These are phyloP conservation scores for Syzygium oleosum DNA, from an alignment of 345 rosid species.

Conservation along the genomic window DNA sequence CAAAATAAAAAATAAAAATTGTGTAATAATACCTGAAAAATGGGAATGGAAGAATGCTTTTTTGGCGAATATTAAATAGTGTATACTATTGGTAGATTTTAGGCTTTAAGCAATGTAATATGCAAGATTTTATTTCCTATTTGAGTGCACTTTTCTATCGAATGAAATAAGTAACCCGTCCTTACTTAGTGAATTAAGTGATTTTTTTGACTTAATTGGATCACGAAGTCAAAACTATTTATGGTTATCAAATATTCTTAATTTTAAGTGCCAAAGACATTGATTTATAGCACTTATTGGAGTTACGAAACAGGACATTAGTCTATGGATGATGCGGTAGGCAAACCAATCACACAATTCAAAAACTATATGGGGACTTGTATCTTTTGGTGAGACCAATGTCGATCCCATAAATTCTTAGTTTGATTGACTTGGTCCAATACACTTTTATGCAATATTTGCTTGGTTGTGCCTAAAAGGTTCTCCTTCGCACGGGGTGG, in stretches of 20 bases:
- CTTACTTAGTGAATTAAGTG: background rate
- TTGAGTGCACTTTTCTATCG: background rate
- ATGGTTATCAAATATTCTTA: too few relatives aligned
- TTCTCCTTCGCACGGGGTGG: too few relatives aligned
- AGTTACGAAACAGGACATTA: background rate
- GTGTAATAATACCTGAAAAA: background rate
- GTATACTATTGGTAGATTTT: background rate
- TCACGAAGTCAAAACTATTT: background rate
- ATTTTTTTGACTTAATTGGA: too few relatives aligned
- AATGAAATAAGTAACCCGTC: background rate
- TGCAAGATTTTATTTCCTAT: background rate
- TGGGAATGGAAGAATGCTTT: background rate
- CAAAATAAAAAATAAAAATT: too few relatives aligned
- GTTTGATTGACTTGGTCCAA: too few relatives aligned
- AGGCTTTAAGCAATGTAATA: background rate
- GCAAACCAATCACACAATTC: background rate
- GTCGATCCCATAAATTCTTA: too few relatives aligned
- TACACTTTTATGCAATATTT: too few relatives aligned
- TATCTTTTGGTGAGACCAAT: background rate
- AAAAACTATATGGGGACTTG: background rate
- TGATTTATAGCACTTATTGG: background rate
- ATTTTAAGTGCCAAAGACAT: background rate
- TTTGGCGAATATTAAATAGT: background rate
- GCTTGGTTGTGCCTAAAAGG: too few relatives aligned
- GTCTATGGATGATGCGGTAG: background rate